Evolutionary conservation across 805 yeast genomes (phyloP).

Genomic region (Brettanomyces anomalus): DNA sequence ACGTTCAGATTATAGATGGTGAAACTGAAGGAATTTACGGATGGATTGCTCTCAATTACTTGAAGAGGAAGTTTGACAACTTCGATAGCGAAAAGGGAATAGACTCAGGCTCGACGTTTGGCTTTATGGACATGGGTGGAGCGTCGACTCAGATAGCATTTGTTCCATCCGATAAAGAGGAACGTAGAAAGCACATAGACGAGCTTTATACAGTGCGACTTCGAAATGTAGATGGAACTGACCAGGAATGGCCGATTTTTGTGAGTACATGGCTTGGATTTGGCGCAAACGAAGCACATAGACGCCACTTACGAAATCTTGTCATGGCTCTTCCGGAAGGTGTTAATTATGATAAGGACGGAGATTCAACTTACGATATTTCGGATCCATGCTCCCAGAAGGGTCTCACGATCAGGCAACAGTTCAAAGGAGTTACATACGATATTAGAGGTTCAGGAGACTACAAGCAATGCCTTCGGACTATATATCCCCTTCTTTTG

Average conservation of each 20-base stretch:
- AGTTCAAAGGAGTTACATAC: conserved; percentile 38
- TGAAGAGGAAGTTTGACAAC: conserved; percentile 55
- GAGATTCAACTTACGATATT: conserved; percentile 38
- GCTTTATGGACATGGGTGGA: conserved; percentile 99
- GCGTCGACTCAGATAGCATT: conserved; percentile 96
- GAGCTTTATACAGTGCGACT: conserved; percentile 63
- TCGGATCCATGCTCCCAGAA: conserved; percentile 78
- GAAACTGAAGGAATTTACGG: conserved; percentile 93
- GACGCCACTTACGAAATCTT: conserved; percentile 52
- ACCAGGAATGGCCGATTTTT: conserved; percentile 75
- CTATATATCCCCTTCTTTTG: conserved; percentile 67
- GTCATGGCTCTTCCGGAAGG: conserved; percentile 40
- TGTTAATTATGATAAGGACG: conserved; percentile 33
- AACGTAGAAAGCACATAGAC: conserved; percentile 55
- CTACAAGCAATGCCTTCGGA: conserved; percentile 61
- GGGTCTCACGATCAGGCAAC: conserved; percentile 42
- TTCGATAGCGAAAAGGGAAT: conserved; percentile 22
- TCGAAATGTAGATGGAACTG: conserved; percentile 59
- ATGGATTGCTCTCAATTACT: conserved; percentile 86
- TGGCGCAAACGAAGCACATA: conserved; percentile 92
- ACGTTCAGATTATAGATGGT: conserved; percentile 85
- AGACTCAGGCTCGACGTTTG: conserved; percentile 42
- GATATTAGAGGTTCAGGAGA: conserved; percentile 68
- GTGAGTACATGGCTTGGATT: conserved; percentile 97
- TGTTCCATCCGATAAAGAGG: conserved; percentile 61